Evolutionary conservation across 192 early-diverging fungal genomes (phyloP).

Genomic region (Neocallimastix lanati): DNA sequence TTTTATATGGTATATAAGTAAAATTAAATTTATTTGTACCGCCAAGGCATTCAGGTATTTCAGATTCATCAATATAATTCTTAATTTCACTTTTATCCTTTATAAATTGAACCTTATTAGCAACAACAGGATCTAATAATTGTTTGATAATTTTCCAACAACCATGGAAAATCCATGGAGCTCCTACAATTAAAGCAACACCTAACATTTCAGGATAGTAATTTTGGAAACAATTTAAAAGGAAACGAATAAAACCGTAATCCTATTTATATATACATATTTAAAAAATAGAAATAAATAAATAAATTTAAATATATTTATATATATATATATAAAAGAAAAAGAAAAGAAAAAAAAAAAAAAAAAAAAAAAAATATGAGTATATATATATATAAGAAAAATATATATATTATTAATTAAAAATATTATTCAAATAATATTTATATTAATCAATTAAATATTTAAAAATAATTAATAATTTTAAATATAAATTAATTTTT

Average conservation of each 20-base stretch:
- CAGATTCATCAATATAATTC: conserved; percentile 37
- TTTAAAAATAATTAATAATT: too few relatives aligned
- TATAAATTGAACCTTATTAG: conserved; percentile 63
- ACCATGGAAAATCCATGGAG: conserved; percentile 74
- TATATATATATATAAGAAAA: too few relatives aligned
- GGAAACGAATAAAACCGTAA: background rate
- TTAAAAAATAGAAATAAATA: background rate
- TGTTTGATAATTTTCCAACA: conserved; percentile 63
- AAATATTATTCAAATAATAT: too few relatives aligned
- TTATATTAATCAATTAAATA: too few relatives aligned
- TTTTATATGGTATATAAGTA: conserved; percentile 19
- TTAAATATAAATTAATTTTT: too few relatives aligned
- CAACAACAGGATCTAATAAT: conserved; percentile 78
- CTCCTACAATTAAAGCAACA: conserved; percentile 58
- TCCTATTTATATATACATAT: background rate
- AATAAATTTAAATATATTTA: too few relatives aligned
- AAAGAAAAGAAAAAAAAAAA: too few relatives aligned
- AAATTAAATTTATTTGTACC: conserved; percentile 36
- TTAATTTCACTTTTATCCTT: conserved; percentile 34
- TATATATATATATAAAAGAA: too few relatives aligned
- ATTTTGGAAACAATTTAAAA: conserved; percentile 17
- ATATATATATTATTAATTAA: too few relatives aligned
- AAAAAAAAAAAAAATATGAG: too few relatives aligned
- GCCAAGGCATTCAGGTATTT: conserved; percentile 38
- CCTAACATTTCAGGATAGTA: conserved; percentile 86